Evolutionary conservation across 805 yeast genomes (phyloP).

Genomic region (Yamadazyma sp.): DNA sequence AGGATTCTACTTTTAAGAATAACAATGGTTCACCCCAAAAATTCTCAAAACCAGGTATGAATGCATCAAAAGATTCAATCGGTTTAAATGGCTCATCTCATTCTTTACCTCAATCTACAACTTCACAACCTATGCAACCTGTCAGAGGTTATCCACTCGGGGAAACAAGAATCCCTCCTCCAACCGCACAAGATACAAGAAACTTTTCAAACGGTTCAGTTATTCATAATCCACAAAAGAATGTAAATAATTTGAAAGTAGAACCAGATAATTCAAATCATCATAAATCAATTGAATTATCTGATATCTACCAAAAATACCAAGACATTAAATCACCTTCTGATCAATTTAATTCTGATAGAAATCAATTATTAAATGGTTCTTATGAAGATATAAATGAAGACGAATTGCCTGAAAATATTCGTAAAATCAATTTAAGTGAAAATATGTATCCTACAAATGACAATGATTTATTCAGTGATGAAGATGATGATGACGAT

Average conservation of each 20-base stretch:
- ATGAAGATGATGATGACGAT: slow-evolving; percentile 23
- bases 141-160: slow-evolving; percentile 1
- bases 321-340: slow-evolving; percentile 38
- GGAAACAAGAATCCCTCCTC: slow-evolving; percentile 3
- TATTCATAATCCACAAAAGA: slow-evolving; percentile 10
- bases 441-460: slow-evolving; percentile 34
- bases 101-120: slow-evolving; percentile 1
- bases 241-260: slow-evolving; percentile 10
- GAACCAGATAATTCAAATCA: slow-evolving; percentile 11
- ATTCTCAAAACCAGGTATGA: neutral
- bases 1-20: slow-evolving; percentile 3
- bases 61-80: neutral
- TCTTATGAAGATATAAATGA: slow-evolving; percentile 33
- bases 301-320: slow-evolving; percentile 43
- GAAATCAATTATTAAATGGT: slow-evolving; percentile 37
- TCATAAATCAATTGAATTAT: slow-evolving; percentile 38
- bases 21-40: slow-evolving; percentile 6
- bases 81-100: too few relatives aligned
- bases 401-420: slow-evolving; percentile 29
- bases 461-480: slow-evolving; percentile 37
- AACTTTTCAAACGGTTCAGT: slow-evolving; percentile 12
- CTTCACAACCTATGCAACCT: slow-evolving; percentile 1
- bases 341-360: slow-evolving; percentile 33
- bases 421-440: slow-evolving; percentile 26
- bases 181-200: slow-evolving; percentile 3